These are phyloP conservation scores for Lentinula sp. DNA, from an alignment of 768 basidiomycete species.

Conservation along the genomic window DNA sequence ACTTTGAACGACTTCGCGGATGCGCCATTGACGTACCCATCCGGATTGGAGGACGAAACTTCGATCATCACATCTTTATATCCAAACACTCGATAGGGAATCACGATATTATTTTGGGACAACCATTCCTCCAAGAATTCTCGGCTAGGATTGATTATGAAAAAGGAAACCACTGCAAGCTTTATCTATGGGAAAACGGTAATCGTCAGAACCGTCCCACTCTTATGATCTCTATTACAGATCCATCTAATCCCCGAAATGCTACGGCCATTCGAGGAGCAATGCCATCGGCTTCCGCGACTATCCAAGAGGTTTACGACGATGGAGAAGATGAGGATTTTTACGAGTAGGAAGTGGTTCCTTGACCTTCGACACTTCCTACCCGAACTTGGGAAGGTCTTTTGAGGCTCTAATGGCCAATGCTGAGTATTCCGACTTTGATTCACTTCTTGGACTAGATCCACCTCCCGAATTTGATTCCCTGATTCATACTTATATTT, in stretches of 20 bases:
- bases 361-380: background rate
- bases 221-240: background rate
- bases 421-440: background rate
- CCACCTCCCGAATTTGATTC: background rate
- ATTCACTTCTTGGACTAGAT: background rate
- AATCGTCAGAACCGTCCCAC: background rate
- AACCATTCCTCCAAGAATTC: constrained; percentile 12
- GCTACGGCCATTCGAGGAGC: background rate
- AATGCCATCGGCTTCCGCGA: no score
- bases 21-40: constrained; percentile 12
- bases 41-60: constrained; percentile 11
- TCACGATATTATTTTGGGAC: constrained; percentile 13
- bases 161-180: background rate
- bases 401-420: constrained; percentile 8
- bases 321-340: background rate
- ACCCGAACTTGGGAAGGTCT: constrained; percentile 7
- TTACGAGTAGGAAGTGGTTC: background rate
- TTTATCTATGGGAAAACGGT: constrained; percentile 4
- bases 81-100: background rate
- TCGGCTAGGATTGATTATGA: constrained; percentile 7
- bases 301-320: no score
- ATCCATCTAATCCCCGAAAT: constrained; percentile 2
- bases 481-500: constrained; percentile 1
- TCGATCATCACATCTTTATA: constrained; percentile 23
- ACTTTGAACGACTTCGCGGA: constrained; percentile 10